Base-by-base conservation (phyloP, 768 basidiomycete species). In the Rhodotorula taiwanensis region DNA sequence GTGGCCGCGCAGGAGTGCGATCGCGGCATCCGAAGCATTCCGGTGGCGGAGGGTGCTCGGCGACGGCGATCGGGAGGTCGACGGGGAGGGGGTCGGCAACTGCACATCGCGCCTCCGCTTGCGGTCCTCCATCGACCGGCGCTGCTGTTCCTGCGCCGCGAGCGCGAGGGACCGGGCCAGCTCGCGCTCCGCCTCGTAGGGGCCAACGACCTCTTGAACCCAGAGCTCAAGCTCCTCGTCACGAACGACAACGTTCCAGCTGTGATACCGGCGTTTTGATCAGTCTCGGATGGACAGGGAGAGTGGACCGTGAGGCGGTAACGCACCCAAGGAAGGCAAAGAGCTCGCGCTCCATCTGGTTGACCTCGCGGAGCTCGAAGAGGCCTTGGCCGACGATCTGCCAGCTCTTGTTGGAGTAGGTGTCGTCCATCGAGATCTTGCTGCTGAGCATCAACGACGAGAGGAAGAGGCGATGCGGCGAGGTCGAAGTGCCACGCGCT, bases 381-480 rank as follows among this genome's bases (percentile, higher is more conserved):
- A 90, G 86, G 33, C 83, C 85, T 75, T 92, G 88, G 0, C 87
- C 89, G 44, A 93, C 90, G 49, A 92, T 86, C 9, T 83, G 83
- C 90, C 90, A 93, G 0, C 86, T 88, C 74, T 90, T 89, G 81
- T 92, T 92, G 21, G 87, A 89, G 75, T 92, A 93, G 0, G 89
- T 92, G 71, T 92, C 89, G 78, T 93, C 89, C 77, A 89, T 91
- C 52, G 90, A 86, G n/a, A 91, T 86, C 64, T 75, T 75, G 25
- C 60, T 52, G 20, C 66, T 62, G 41, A 75, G 70, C 89, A 93
- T 93, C 76, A 90, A 89, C 0, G 89, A 89, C 2, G 88, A 89
- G 49, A 93, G 87, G 77, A 91, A 92, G 20, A 95, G 78, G 0
- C 89, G 82, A 73, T 95, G 89, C 27, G 90, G 90, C 0, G 88